Percentiles rank a stretch among this genome's conserved stretches.
These are phyloP conservation scores for Carex arenaria DNA, from an alignment of 202 grass and related monocot genomes.

Conservation along the genomic window DNA sequence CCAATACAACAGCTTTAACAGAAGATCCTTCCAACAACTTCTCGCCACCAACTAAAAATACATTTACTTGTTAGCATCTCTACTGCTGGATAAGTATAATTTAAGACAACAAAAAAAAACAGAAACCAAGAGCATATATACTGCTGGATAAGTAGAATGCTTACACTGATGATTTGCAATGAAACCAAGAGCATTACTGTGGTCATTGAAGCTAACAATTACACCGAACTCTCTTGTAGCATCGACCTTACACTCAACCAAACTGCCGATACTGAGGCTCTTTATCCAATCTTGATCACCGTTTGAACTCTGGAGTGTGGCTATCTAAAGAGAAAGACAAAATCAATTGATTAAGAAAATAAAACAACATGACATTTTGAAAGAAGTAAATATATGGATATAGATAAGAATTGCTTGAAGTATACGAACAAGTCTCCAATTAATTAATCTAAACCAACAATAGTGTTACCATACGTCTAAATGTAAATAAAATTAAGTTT, in stretches of 20 bases:
- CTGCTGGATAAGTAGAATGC: slow-evolving; percentile 12
- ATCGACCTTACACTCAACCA: slow-evolving; percentile 76
- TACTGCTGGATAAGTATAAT: background rate
- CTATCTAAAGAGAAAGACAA: slow-evolving; percentile 47
- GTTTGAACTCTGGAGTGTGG: slow-evolving; percentile 49
- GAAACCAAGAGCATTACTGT: slow-evolving; percentile 80
- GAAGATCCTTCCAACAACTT: slow-evolving; percentile 59
- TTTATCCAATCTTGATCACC: slow-evolving; percentile 49
- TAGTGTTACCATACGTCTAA: background rate
- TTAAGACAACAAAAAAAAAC: background rate
- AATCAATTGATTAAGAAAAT: slow-evolving; percentile 2
- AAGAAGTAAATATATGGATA: background rate
- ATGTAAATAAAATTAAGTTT: background rate
- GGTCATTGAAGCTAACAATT: slow-evolving; percentile 74
- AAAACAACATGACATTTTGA: background rate
- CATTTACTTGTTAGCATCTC: slow-evolving; percentile 27
- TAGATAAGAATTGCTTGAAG: background rate
- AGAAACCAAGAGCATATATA: slow-evolving; percentile 6
- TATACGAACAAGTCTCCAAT: background rate
- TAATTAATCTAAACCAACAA: background rate
- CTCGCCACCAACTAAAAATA: slow-evolving; percentile 43
- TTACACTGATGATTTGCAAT: slow-evolving; percentile 91
- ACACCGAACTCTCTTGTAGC: slow-evolving; percentile 80
- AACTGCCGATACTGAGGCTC: slow-evolving; percentile 59
- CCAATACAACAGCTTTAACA: slow-evolving; percentile 77